These are phyloP conservation scores for Cyclostephanos tholiformis DNA, from an alignment of 108 stramenopile species.

Conservation along the genomic window DNA sequence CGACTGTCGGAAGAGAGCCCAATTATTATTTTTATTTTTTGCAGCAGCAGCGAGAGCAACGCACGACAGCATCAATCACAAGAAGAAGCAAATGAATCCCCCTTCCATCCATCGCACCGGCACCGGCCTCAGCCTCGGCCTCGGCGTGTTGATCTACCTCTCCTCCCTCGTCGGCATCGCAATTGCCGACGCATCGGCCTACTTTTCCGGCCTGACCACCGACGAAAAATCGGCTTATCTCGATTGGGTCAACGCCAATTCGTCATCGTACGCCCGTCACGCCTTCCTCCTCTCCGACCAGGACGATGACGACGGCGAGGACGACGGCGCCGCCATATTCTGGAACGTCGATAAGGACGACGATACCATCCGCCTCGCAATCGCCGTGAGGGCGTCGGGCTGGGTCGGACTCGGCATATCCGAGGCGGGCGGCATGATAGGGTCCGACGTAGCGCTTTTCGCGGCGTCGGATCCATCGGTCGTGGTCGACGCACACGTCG, in stretches of 20 bases:
- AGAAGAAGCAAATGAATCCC: too few species aligned
- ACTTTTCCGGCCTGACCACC: too few species aligned
- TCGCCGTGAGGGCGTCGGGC: conserved; percentile 25
- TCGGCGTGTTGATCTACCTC: too few species aligned
- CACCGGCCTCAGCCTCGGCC: too few species aligned
- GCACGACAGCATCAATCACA: too few species aligned
- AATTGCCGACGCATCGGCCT: too few species aligned
- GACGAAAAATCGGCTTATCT: neutral
- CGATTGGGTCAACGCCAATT: neutral
- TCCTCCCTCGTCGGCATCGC: too few species aligned
- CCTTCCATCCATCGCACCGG: too few species aligned
- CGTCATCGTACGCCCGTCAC: neutral
- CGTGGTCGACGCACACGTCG: conserved; percentile 53
- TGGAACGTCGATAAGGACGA: conserved; percentile 27
- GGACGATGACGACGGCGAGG: conserved; percentile 13
- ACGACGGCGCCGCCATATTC: conserved; percentile 30
- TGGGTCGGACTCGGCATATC: conserved; percentile 42
- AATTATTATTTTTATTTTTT: too few species aligned
- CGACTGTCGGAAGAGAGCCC: too few species aligned
- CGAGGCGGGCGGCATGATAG: too few species aligned
- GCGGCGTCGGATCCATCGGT: conserved; percentile 18
- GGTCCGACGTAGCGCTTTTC: conserved; percentile 30
- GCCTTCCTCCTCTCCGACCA: neutral
- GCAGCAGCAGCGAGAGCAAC: too few species aligned
- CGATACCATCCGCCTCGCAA: conserved; percentile 11